These are phyloP conservation scores for Diaporthe vexans DNA, from an alignment of 2,329 filamentous ascomycete species.

Conservation along the genomic window DNA sequence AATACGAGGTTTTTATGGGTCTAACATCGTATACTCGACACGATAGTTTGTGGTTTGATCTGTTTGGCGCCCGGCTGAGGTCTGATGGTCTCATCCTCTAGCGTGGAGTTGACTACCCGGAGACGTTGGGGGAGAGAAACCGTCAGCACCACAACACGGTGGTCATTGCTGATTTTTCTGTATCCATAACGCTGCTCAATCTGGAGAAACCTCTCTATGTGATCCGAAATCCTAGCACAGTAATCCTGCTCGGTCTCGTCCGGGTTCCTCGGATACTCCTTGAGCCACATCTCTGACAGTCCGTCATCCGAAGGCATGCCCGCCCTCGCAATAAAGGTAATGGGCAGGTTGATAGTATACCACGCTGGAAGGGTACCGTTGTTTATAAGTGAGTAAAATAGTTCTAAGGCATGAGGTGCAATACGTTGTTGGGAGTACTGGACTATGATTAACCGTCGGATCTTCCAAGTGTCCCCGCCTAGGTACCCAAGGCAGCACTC, in stretches of 20 bases:
- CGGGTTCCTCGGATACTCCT: neutral
- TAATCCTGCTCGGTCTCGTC: neutral
- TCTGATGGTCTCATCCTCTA: neutral
- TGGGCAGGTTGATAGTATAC: neutral
- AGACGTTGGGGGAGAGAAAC: neutral
- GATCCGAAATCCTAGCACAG: neutral
- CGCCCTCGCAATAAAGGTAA: neutral
- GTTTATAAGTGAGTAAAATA: neutral
- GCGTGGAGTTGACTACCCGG: neutral
- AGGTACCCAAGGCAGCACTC: neutral
- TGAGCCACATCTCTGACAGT: slow-evolving; percentile 18
- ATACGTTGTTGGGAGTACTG: slow-evolving; percentile 9
- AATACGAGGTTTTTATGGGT: neutral
- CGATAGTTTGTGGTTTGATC: neutral
- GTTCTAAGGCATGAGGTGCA: neutral
- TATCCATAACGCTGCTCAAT: neutral
- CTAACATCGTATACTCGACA: neutral
- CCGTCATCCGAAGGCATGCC: slow-evolving; percentile 23
- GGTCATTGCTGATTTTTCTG: neutral
- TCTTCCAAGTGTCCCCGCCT: neutral
- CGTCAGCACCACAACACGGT: neutral
- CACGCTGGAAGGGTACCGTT: slow-evolving; percentile 13
- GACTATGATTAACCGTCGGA: neutral
- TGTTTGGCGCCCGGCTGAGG: neutral
- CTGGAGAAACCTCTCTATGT: neutral